These are phyloP conservation scores for Xerocomus spinulosus DNA, from an alignment of 768 basidiomycete genomes.

Conservation along the genomic window DNA sequence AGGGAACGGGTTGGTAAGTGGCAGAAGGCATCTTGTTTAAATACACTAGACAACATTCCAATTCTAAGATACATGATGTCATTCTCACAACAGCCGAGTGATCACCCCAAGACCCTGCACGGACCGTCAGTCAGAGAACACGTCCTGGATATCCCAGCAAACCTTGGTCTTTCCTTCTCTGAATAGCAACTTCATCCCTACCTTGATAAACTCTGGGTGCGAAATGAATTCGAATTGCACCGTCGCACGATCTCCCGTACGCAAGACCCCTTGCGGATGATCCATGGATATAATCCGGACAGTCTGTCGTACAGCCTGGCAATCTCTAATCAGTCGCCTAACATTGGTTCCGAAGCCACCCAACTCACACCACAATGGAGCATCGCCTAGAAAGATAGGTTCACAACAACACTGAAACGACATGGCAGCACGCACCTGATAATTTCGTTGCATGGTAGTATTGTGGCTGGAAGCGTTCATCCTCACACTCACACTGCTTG, in stretches of 20 bases:
- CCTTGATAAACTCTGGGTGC: constrained; percentile 87
- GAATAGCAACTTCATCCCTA: constrained; percentile 90
- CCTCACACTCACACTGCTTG: too few relatives aligned
- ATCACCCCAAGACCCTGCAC: constrained; percentile 72
- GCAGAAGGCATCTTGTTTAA: constrained; percentile 1
- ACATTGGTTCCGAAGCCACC: not conserved
- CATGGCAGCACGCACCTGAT: constrained; percentile 57
- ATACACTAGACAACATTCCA: constrained; percentile 21
- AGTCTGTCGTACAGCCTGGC: constrained; percentile 85
- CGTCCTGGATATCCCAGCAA: constrained; percentile 12
- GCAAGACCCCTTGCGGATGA: constrained; percentile 79
- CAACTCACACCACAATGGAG: constrained; percentile 78
- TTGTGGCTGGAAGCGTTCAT: constrained; percentile 57
- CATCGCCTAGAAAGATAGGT: constrained; percentile 57
- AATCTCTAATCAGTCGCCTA: constrained; percentile 3
- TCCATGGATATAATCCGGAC: constrained; percentile 90
- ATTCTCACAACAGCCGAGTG: constrained; percentile 51
- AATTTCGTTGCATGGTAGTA: constrained; percentile 88
- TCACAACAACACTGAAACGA: constrained; percentile 2
- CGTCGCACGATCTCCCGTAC: constrained; percentile 92
- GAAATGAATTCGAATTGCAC: constrained; percentile 95
- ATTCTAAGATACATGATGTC: constrained; percentile 16
- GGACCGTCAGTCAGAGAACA: constrained; percentile 5
- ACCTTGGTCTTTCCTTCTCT: constrained; percentile 96
- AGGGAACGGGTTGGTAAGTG: too few relatives aligned